phyloP scores from a whole-genome alignment of 2,329 filamentous ascomycete genomes.

The Penicillium sp. region DNA sequence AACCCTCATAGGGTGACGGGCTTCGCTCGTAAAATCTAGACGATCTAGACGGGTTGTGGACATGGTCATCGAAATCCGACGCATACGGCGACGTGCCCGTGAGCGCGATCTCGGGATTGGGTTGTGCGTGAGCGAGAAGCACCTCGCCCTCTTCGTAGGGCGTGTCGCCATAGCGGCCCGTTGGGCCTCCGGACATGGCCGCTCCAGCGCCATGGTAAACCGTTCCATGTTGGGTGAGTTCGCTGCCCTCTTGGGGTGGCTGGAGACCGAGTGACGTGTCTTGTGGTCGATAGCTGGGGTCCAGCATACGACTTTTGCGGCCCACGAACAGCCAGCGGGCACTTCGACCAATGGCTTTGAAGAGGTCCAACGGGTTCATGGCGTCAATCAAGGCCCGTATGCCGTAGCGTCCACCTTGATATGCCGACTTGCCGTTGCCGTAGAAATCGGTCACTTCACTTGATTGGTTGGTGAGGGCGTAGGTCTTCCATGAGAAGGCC shows the following conservation, averaged over 20 bases:
- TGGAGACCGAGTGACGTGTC: slow-evolving; percentile 32
- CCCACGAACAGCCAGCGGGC: slow-evolving; percentile 80
- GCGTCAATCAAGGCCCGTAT: slow-evolving; percentile 66
- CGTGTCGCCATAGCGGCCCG: slow-evolving; percentile 22
- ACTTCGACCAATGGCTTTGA: slow-evolving; percentile 74
- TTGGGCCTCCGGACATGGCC: slow-evolving; percentile 21
- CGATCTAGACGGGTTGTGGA: slow-evolving; percentile 12
- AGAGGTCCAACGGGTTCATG: slow-evolving; percentile 77
- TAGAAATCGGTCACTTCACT: slow-evolving; percentile 45
- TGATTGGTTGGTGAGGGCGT: slow-evolving; percentile 51
- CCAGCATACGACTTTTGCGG: slow-evolving; percentile 50
- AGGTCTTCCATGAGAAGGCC: slow-evolving; percentile 76
- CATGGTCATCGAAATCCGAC: slow-evolving; percentile 19
- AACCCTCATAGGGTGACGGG: slow-evolving; percentile 16
- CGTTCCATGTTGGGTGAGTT: slow-evolving; percentile 19
- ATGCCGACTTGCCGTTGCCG: slow-evolving; percentile 49
- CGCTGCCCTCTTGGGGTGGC: slow-evolving; percentile 13
- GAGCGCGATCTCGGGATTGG: slow-evolving; percentile 31
- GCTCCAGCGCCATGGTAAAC: slow-evolving; percentile 29
- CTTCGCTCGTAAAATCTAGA: slow-evolving; percentile 14
- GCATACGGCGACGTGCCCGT: slow-evolving; percentile 20
- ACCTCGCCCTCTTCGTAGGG: slow-evolving; percentile 39
- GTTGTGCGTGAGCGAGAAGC: slow-evolving; percentile 40
- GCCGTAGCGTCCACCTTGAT: slow-evolving; percentile 64
- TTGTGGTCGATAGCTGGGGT: slow-evolving; percentile 40